Evolutionary conservation across 2,329 filamentous ascomycete species (phyloP).

Genomic region (Xylariaceae sp.): DNA sequence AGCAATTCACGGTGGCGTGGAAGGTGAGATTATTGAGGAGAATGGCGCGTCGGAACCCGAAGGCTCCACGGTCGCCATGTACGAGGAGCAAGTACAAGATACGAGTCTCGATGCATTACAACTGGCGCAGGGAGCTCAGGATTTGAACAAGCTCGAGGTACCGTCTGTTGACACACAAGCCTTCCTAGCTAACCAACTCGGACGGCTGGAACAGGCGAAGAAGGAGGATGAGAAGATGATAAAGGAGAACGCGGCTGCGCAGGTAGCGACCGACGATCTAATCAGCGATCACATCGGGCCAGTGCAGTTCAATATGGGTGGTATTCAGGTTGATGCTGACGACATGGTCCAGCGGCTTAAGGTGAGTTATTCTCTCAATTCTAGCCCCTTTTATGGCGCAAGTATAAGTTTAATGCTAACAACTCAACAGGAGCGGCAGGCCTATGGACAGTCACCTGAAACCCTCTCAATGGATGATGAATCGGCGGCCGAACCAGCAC

Average conservation of each 20-base stretch:
- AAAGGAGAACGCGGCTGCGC: slow-evolving; percentile 30
- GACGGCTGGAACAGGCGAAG: slow-evolving; percentile 63
- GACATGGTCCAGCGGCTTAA: slow-evolving; percentile 85
- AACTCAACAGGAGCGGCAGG: slow-evolving; percentile 49
- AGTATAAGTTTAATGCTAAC: slow-evolving; percentile 21
- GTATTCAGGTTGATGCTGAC: slow-evolving; percentile 91
- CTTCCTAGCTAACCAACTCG: slow-evolving; percentile 71
- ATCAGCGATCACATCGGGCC: slow-evolving; percentile 82
- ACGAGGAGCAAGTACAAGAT: slow-evolving; percentile 75
- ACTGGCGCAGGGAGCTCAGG: slow-evolving; percentile 44
- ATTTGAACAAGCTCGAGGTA: slow-evolving; percentile 52
- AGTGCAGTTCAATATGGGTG: slow-evolving; percentile 97
- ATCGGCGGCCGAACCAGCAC: slow-evolving; percentile 33
- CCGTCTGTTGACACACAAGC: slow-evolving; percentile 68
- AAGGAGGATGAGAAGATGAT: slow-evolving; percentile 47
- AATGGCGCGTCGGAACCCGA: slow-evolving; percentile 38
- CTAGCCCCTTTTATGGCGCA: neutral
- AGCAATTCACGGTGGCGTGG: slow-evolving; percentile 23
- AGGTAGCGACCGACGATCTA: slow-evolving; percentile 35
- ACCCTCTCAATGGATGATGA: slow-evolving; percentile 35
- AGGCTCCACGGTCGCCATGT: slow-evolving; percentile 64
- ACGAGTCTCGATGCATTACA: slow-evolving; percentile 60
- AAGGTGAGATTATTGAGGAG: slow-evolving; percentile 27
- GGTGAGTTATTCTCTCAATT: slow-evolving; percentile 45
- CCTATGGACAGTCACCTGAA: slow-evolving; percentile 45